Base-by-base conservation (phyloP, 2,329 filamentous ascomycete genomes). In the Fusarium torreyae region DNA sequence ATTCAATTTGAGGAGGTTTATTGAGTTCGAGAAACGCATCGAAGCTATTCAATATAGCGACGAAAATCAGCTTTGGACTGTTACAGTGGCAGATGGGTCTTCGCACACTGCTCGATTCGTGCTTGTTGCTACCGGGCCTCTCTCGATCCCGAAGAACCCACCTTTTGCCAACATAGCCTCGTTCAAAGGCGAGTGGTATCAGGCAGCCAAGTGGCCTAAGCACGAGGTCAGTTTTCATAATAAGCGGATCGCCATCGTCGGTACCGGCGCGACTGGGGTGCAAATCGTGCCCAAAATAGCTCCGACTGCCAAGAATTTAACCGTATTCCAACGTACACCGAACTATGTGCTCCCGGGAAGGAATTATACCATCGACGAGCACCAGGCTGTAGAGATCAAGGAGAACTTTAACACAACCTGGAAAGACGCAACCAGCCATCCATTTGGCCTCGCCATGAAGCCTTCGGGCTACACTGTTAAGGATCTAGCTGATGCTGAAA, bases 221-320 rank as follows among this genome's bases (percentile, higher is more conserved):
- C 13, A 50, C 3, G 33, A 50, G 2, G 24, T 61, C 3, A 48
- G 54, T 26, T 61, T 68, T 15, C 26, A 13, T 5, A 52, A 42
- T 14, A 68, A 68, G 28, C 51, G 60, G 7, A 38, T 68, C 15
- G 64, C 51, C 6, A 24, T 68, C 3, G 20, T 68, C 18, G 64
- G 64, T n/a, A 64, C 64, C 4, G 64, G 64, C 10, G 55, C 64
- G 18, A 68, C 64, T 2, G 64, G 64, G 1, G 52, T 68, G 10
- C 64, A 68, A 39, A 60, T 60, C 36, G 55, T 68, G 10, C 55
- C 64, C 43, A 64, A 64, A 38, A 14, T 68, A 14, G 64, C 64
- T 14, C 33, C 49, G 7, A 39, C 38, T n/a, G 59, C 51, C 13
- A 59, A 63, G 6, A 14, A 56, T 31, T 26, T 63, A 34, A 56